Conservation (phyloP, 140 eudicot genomes). For the Cichorium intybus region DNA sequence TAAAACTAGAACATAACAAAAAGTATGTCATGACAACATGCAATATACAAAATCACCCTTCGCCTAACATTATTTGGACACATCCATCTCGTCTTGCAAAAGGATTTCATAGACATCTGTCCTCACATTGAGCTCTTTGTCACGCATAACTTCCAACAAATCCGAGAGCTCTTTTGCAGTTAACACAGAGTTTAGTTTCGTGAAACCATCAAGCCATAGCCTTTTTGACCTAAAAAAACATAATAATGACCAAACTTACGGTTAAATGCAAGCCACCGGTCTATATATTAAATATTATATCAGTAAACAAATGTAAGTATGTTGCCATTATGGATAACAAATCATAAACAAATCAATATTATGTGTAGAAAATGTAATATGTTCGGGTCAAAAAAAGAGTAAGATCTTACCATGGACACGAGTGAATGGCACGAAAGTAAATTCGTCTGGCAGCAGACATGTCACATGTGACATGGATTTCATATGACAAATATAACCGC, state of each 20-base stretch:
- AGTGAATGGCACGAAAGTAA: conserved; percentile 91
- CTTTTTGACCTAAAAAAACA: conserved; percentile 64
- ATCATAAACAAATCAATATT: too few relatives aligned
- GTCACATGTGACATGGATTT: conserved; percentile 50
- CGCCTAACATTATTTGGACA: conserved; percentile 11
- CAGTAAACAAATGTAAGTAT: too few relatives aligned
- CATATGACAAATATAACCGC: conserved; percentile 81
- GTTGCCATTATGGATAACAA: too few relatives aligned
- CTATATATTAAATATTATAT: too few relatives aligned
- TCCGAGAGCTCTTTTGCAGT: conserved; percentile 86
- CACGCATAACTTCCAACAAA: conserved; percentile 96
- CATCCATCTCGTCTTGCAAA: conserved; percentile 71
- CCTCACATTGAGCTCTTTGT: conserved; percentile 85
- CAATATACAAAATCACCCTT: background rate
- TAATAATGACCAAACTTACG: background rate
- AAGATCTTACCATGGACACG: conserved; percentile 84
- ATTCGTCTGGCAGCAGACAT: conserved; percentile 67
- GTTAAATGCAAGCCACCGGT: too few relatives aligned
- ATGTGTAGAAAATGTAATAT: too few relatives aligned
- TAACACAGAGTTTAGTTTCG: conserved; percentile 49
- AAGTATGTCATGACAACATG: background rate
- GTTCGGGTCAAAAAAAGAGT: too few relatives aligned
- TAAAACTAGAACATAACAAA: background rate
- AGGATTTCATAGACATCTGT: conserved; percentile 93
- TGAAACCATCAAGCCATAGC: conserved; percentile 95